Percentiles rank a stretch among this genome's conserved stretches.
Conservation (phyloP, 2,329 filamentous ascomycete species). For the Remersonia thermophila region DNA sequence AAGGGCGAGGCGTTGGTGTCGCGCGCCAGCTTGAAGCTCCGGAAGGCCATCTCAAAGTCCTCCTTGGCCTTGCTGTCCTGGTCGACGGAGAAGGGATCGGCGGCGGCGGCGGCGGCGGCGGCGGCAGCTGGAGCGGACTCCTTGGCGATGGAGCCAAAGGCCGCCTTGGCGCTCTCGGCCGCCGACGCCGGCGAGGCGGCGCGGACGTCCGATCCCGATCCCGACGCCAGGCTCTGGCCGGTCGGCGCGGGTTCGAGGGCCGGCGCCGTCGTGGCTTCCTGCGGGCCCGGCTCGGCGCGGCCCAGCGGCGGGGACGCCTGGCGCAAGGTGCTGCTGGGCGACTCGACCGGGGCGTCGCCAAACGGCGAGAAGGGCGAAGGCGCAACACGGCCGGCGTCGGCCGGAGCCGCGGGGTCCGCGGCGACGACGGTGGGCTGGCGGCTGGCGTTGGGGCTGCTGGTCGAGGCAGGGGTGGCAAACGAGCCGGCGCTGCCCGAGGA, state of each 20-base stretch:
- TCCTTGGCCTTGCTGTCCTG: slow-evolving; percentile 52
- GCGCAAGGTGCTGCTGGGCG: slow-evolving; percentile 61
- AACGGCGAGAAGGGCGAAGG: slow-evolving; percentile 61
- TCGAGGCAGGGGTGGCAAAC: slow-evolving; percentile 40
- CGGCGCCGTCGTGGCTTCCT: slow-evolving; percentile 18
- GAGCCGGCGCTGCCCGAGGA: slow-evolving; percentile 41
- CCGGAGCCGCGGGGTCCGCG: slow-evolving; percentile 49
- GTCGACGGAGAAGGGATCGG: slow-evolving; percentile 43
- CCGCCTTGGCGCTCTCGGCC: slow-evolving; percentile 14
- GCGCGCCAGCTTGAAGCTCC: slow-evolving; percentile 49
- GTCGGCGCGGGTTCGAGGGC: slow-evolving; percentile 28
- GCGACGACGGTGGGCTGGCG: slow-evolving; percentile 46
- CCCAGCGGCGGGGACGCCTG: slow-evolving; percentile 64
- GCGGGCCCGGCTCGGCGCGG: slow-evolving; percentile 39
- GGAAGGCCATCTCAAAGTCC: slow-evolving; percentile 78
- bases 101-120: slow-evolving; percentile 17
- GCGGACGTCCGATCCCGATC: slow-evolving; percentile 16
- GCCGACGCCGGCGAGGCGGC: slow-evolving; percentile 9
- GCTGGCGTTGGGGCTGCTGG: slow-evolving; percentile 48
- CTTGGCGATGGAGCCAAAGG: slow-evolving; percentile 8
- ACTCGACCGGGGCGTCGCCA: slow-evolving; percentile 27
- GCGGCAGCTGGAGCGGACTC: slow-evolving; percentile 8
- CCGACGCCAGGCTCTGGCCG: slow-evolving; percentile 24
- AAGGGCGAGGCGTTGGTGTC: too few species aligned
- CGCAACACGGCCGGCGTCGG: slow-evolving; percentile 65